Conservation (phyloP, 2,329 filamentous ascomycete genomes). For the Sclerotinia minor region DNA sequence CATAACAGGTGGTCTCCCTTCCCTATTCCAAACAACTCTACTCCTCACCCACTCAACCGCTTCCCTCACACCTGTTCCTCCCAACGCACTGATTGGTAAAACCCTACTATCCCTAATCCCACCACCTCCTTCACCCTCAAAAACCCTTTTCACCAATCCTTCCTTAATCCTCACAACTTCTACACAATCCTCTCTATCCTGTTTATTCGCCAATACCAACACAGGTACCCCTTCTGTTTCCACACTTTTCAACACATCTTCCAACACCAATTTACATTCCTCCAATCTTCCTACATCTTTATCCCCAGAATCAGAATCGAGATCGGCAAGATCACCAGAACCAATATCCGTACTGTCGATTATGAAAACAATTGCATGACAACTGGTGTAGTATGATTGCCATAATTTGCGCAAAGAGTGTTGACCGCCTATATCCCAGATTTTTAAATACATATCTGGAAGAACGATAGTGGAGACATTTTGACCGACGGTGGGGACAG, state of each 20-base stretch:
- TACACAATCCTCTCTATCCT: conserved; percentile 95
- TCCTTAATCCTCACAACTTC: conserved; percentile 98
- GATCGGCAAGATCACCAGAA: conserved; percentile 54
- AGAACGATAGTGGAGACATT: conserved; percentile 91
- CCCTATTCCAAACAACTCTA: conserved; percentile 94
- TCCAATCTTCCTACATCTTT: conserved; percentile 64
- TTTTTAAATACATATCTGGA: conserved; percentile 94
- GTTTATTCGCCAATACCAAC: conserved; percentile 93
- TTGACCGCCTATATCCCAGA: conserved; percentile 98
- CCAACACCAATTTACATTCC: conserved; percentile 86
- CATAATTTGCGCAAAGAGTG: conserved; percentile 84
- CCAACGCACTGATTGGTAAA: conserved; percentile 87
- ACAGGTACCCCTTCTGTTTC: conserved; percentile 91
- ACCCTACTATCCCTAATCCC: conserved; percentile 89
- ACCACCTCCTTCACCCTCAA: conserved; percentile 87
- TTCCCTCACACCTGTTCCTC: conserved; percentile 82
- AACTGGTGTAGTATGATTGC: conserved; percentile 93
- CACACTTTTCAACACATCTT: conserved; percentile 82
- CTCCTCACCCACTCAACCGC: conserved; percentile 96
- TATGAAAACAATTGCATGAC: conserved; percentile 96
- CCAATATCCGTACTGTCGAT: conserved; percentile 94
- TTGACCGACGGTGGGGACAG: conserved; percentile 94
- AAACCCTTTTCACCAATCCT: conserved; percentile 89
- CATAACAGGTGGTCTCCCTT: conserved; percentile 89
- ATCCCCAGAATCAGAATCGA: conserved; percentile 26